A percentile compares a stretch with the other conserved stretches of the same genome.
Conservation (phyloP, 257 asterid species). For the Gentiana dahurica region DNA sequence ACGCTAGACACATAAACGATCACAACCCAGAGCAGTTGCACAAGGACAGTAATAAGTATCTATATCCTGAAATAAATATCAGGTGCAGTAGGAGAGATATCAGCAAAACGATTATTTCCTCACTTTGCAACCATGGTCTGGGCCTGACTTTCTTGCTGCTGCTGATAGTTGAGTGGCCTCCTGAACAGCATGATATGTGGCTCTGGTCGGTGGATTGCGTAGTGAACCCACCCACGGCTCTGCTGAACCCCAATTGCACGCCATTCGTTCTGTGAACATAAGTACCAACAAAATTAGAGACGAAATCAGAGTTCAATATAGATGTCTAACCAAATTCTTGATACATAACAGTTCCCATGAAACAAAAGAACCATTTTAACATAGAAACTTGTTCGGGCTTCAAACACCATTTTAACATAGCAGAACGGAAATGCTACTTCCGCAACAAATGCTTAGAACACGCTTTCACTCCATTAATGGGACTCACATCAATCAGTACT, state of each 20-base stretch:
- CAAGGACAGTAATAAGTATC: neutral
- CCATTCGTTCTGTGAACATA: slow-evolving; percentile 62
- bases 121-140: slow-evolving; percentile 37
- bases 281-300: neutral
- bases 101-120: slow-evolving; percentile 6
- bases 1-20: too few relatives aligned
- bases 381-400: too few relatives aligned
- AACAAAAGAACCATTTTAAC: neutral
- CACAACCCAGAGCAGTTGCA: too few relatives aligned
- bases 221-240: slow-evolving; percentile 97
- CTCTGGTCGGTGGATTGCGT: slow-evolving; percentile 92
- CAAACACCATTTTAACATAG: too few relatives aligned
- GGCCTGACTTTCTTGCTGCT: slow-evolving; percentile 60
- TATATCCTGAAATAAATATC: neutral
- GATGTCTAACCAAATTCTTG: neutral
- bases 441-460: too few relatives aligned
- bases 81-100: neutral
- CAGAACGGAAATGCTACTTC: too few relatives aligned
- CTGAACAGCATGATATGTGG: slow-evolving; percentile 98
- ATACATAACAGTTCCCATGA: neutral
- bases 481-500: too few relatives aligned
- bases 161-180: slow-evolving; percentile 89
- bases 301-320: neutral
- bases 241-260: slow-evolving; percentile 94
- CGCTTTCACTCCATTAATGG: too few relatives aligned